Evolutionary conservation across 805 yeast genomes (phyloP), one percentile per base, ranked within the genome.

Genomic region (Zygoascus tannicola): DNA sequence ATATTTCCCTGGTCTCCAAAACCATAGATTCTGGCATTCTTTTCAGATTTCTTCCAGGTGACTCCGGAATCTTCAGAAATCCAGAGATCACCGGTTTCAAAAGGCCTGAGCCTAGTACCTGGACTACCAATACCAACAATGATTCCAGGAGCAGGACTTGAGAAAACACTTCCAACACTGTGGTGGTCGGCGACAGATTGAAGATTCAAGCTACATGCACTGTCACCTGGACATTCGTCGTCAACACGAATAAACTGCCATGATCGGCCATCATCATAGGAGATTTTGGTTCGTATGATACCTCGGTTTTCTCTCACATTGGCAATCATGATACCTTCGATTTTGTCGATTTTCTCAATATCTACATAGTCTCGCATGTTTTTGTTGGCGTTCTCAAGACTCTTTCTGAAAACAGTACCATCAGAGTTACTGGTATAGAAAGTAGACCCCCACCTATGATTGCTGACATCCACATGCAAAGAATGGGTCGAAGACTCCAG

Each of bases 1-100:
- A 85, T 60, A 54, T 85, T 82, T 28, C 95, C 95, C 46, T 74
- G 75, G 60, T 85, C 94, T 38, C 90, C 94, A 63, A 77, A 78
- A 1, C 78, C 70, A 49, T 74, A 76, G 2, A 68, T 48, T 32
- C 75, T 67, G 2, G 84, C 74, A 35, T 68, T 71, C 21, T 75
- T 74, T 12, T 76, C 53, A 1, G 78, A 73, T 44, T 66, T 57
- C 22, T 63, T 60, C 95, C 95, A 85, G 0, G 81, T 65, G n/a
- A 68, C 55, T 22, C 95, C 95, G 21, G 85, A 87, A 64, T 85
- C 86, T 45, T 81, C 65, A 0, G 94, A 81, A 5, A 84, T 57
- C 57, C 68, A 86, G 1, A 92, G 76, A 41, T 64, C 64, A 35
- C 68, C 56, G 14, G 60, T 54, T 2, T 53, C 60, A 38, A 57